A percentile compares a stretch with the other conserved stretches of the same genome.
phyloP scores from a whole-genome alignment of 2,329 filamentous ascomycete genomes.

The Ophiostoma triangulosporum region DNA sequence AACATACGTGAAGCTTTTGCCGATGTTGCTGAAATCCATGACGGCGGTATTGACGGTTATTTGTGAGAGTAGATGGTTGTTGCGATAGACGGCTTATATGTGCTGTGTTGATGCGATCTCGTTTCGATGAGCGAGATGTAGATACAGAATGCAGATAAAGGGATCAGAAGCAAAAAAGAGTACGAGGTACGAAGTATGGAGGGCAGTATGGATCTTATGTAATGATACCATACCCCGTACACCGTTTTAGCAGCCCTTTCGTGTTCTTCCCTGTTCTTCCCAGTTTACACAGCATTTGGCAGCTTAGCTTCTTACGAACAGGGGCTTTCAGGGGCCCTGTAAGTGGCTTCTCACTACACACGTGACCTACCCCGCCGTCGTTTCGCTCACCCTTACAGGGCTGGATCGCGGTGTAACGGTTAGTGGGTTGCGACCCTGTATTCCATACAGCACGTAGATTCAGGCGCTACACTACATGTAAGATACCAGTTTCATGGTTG shows the following conservation, averaged over 20 bases:
- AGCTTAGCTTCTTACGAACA: background rate
- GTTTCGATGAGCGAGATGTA: background rate
- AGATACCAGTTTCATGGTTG: too few relatives aligned
- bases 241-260: background rate
- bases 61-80: background rate
- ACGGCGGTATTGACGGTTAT: conserved; percentile 12
- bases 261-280: background rate
- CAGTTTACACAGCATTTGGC: background rate
- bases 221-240: background rate
- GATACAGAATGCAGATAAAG: background rate
- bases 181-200: too few relatives aligned
- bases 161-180: background rate
- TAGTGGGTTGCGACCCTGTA: too few relatives aligned
- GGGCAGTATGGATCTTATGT: background rate
- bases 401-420: background rate
- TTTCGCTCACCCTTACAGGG: background rate
- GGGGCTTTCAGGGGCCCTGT: background rate
- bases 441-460: too few relatives aligned
- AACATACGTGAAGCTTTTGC: conserved; percentile 42
- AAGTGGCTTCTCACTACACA: background rate
- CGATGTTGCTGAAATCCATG: conserved; percentile 48
- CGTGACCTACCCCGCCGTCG: background rate
- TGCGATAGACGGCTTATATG: background rate
- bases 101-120: background rate
- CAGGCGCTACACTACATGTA: too few relatives aligned